A percentile compares a stretch with the other conserved stretches of the same genome.
Evolutionary conservation across 495 filamentous ascomycete species (phyloP).

Genomic region (Podospora didyma): DNA sequence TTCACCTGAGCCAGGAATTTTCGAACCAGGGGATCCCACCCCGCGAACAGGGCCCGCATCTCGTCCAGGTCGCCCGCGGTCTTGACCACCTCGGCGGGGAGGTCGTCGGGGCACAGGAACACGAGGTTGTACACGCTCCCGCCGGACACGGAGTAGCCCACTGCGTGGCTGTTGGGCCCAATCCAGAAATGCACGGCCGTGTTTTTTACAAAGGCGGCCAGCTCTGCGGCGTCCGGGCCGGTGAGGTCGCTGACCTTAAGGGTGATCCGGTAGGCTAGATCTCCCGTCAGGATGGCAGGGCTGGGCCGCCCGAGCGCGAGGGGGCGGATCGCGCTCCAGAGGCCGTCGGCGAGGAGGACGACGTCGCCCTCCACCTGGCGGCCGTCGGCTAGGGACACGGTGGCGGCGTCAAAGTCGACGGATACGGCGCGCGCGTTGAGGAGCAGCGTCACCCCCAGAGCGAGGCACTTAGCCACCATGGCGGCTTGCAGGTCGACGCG

Average conservation of each 20-base stretch:
- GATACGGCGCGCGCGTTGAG: conserved; percentile 32
- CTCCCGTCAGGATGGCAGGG: conserved; percentile 51
- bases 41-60: conserved; percentile 44
- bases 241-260: conserved; percentile 46
- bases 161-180: conserved; percentile 54
- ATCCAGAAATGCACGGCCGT: conserved; percentile 69
- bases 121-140: conserved; percentile 57
- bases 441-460: conserved; percentile 38
- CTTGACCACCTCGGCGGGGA: conserved; percentile 42
- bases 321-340: conserved; percentile 47
- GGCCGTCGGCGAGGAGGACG: conserved; percentile 53
- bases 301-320: conserved; percentile 39
- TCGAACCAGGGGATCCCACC: conserved; percentile 51
- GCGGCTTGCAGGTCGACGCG: conserved; percentile 50
- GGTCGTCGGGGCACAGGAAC: conserved; percentile 48
- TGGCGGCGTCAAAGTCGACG: conserved; percentile 36
- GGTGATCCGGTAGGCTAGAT: conserved; percentile 58
- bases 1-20: conserved; percentile 44
- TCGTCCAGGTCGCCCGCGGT: conserved; percentile 42
- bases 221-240: conserved; percentile 40
- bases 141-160: conserved; percentile 53
- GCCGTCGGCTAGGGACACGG: conserved; percentile 34
- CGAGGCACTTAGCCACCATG: conserved; percentile 35
- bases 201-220: conserved; percentile 41
- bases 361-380: conserved; percentile 41